These are phyloP conservation scores for Aspergillus puulaauensis DNA, from an alignment of 2,329 filamentous ascomycete species.

Conservation along the genomic window DNA sequence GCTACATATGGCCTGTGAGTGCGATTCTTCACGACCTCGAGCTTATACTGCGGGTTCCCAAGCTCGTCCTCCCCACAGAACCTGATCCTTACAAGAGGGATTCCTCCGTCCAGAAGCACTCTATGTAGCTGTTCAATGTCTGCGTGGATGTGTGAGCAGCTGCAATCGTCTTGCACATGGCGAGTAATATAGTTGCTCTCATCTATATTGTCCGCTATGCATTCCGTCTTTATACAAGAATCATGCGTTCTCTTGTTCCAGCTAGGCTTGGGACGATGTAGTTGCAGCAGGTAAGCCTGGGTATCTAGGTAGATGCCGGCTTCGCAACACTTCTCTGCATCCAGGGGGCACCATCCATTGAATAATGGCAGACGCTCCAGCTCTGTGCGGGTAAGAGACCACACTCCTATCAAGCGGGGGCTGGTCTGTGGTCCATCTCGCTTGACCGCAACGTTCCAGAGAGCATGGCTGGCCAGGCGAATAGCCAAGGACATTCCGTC, in stretches of 20 bases:
- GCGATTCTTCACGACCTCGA: background rate
- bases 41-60: background rate
- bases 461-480: background rate
- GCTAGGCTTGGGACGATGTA: background rate
- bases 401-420: background rate
- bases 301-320: background rate
- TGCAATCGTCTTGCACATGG: background rate
- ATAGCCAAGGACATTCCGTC: background rate
- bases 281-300: background rate
- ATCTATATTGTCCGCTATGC: background rate
- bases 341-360: background rate
- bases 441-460: background rate
- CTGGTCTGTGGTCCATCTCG: background rate
- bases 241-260: background rate
- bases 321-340: background rate
- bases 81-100: background rate
- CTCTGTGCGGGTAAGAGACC: background rate
- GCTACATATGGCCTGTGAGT: background rate
- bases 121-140: background rate
- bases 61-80: background rate
- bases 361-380: background rate
- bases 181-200: background rate
- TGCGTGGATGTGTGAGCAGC: background rate
- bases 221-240: background rate
- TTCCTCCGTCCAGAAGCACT: background rate